Evolutionary conservation across 306 rosid species (phyloP).

Genomic region (Fagus crenata): DNA sequence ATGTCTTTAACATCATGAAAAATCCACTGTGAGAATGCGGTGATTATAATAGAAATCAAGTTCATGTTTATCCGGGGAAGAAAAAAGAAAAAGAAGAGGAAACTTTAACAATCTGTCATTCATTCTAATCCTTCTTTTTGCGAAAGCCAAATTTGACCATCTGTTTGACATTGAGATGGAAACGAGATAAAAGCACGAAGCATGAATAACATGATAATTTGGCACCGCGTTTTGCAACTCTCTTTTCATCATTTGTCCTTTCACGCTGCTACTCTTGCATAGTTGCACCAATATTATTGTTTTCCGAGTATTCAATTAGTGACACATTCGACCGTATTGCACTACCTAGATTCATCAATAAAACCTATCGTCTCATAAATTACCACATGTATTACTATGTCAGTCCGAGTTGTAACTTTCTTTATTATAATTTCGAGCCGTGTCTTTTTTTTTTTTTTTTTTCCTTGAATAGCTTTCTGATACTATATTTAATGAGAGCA

Average conservation of each 20-base stretch:
- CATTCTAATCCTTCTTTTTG: constrained; percentile 12
- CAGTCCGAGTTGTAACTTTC: no score
- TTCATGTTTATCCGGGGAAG: background rate
- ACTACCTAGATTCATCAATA: background rate
- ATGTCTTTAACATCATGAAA: background rate
- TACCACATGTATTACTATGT: background rate
- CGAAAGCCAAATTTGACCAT: constrained; percentile 10
- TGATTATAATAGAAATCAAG: background rate
- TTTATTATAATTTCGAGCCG: no score
- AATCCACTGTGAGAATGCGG: background rate
- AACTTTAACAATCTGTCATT: constrained; percentile 16
- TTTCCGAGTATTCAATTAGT: background rate
- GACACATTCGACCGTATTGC: background rate
- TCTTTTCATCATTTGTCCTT: constrained; percentile 39
- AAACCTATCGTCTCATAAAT: background rate
- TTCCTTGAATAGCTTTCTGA: no score
- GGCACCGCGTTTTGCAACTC: constrained; percentile 19
- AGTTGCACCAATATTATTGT: background rate
- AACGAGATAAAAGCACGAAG: constrained; percentile 22
- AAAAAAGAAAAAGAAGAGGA: background rate
- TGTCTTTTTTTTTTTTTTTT: no score
- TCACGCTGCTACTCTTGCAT: constrained; percentile 20
- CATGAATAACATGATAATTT: constrained; percentile 31
- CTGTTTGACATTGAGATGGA: constrained; percentile 10
- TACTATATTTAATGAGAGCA: no score